Base-by-base conservation (phyloP, 1,139 yeast species). In the Debaryomycetaceae sp. region DNA sequence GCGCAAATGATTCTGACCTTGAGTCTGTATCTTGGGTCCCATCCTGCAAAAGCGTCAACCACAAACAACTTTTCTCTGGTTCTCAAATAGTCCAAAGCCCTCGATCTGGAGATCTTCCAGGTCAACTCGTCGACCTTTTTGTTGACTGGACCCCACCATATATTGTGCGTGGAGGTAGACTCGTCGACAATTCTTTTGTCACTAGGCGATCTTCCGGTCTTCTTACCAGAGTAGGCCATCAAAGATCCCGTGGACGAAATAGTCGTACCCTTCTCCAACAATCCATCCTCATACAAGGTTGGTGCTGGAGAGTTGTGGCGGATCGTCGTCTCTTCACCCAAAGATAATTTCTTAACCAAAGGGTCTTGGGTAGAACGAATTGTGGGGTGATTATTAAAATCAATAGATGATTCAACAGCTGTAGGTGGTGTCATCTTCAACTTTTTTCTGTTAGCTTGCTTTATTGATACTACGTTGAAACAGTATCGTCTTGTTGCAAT, bases 131-230 rank as follows among this genome's bases (percentile, higher is more conserved):
- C 86, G 60, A 93, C 93, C 72, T 91, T 88, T 72, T 87, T 89
- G 77, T 93, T 93, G 59, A 93, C 99, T 7, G 98, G 98, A 30
- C 99, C 99, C 99, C 99, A 93, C 98, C 99, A 93, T 58, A 93
- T 83, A 64, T 91, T 76, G 51, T 87, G 81, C 47, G 80, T 70
- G 37, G 97, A 90, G 44, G 95, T 77, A 57, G 81, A 86, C 75
- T 93, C 98, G 58, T 91, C 97, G 54, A 93, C 98, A 69, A 93
- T 88, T 75, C 99, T 89, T 72, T 93, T 93, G 73, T 93, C 99
- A 76, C 86, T 87, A 66, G 99, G 99, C 38, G 98, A 93, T 72
- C 99, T 87, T 59, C 99, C 99, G 47, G 98, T 93, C 76, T 93
- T 93, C 59, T 81, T 77, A 64, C 99, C 99, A 30, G 97, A 89